Base-by-base conservation (phyloP, 164 flowering plant genomes). In the Macadamia tetraphylla region DNA sequence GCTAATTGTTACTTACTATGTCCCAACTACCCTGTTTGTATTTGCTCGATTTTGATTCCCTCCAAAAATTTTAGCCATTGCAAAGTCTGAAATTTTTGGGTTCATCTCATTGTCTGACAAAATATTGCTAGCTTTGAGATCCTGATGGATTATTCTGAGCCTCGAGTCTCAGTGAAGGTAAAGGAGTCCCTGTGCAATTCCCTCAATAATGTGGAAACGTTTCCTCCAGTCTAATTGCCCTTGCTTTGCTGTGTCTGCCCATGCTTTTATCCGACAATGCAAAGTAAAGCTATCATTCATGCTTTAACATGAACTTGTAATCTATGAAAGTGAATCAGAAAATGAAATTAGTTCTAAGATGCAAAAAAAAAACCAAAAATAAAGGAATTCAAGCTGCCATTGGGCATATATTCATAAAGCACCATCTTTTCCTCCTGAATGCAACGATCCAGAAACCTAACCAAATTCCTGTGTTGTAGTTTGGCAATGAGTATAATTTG, bases 1-100 rank as follows among this genome's bases (percentile, higher is more conserved):
- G 55, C 3, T 51, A 10, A 9, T 3, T 10, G 62, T 4, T 51
- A 51, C 55, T 51, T 51, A 51, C 55, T 51, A 51, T 6, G 55
- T 70, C 30, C 73, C 67, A 10, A 70, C 65, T 18, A 70, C 62
- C 40, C 67, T 52, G 52, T 63, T 55, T 70, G 72, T 2, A 23
- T 23, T 23, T 23, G 23, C 23, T 23, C 23, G 23, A 23, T 23
- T 23, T 23, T 23, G 23, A 23, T 59, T 60, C 14, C 44, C 63
- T 14, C 46, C 63, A 44, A 63, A 63, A 23, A 63, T 63, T 32
- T 55, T 63, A 18, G 66, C 66, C 66, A 63, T 18, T 31, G 55
- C 66, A 46, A 63, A 63, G 35, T 63, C 53, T 43, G 65, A 62
- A 18, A 62, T 62, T 62, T 62, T 62, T 4, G 65, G 65, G 51